These are phyloP conservation scores for Yarrowia yakushimensis DNA, from an alignment of 805 yeast species.

Conservation along the genomic window DNA sequence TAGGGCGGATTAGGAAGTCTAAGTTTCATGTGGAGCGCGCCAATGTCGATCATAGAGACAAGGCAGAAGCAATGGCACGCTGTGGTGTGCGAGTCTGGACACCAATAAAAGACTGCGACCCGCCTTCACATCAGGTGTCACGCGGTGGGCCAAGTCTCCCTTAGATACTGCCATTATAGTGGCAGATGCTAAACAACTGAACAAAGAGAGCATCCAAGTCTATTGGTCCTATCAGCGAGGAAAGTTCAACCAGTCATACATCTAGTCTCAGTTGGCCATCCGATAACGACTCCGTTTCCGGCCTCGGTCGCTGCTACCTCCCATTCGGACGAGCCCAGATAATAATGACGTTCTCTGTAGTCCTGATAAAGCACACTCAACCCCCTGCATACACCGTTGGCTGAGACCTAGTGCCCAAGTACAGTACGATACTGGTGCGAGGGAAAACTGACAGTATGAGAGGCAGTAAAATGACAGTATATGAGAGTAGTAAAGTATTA, in stretches of 20 bases:
- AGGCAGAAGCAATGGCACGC: background rate
- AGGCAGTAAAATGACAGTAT: no score
- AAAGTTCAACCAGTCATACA: background rate
- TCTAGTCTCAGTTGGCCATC: background rate
- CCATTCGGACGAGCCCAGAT: background rate
- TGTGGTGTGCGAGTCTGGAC: no score
- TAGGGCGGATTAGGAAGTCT: slow-evolving; percentile 11
- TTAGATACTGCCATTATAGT: no score
- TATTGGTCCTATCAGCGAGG: background rate
- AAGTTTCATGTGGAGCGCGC: background rate
- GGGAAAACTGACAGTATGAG: no score
- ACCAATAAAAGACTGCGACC: no score
- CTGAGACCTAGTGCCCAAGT: no score
- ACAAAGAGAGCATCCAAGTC: background rate
- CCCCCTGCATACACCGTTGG: background rate
- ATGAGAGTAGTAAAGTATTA: no score
- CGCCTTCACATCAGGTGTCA: no score
- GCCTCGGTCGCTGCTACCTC: background rate
- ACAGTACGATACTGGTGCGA: no score
- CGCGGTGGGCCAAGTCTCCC: no score
- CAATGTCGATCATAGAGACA: background rate
- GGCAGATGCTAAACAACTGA: no score
- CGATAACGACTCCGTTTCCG: background rate
- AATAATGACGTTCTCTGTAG: background rate
- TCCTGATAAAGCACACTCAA: background rate